phyloP scores from a whole-genome alignment of 1,139 yeast genomes.

The Citeromyces siamensis region DNA sequence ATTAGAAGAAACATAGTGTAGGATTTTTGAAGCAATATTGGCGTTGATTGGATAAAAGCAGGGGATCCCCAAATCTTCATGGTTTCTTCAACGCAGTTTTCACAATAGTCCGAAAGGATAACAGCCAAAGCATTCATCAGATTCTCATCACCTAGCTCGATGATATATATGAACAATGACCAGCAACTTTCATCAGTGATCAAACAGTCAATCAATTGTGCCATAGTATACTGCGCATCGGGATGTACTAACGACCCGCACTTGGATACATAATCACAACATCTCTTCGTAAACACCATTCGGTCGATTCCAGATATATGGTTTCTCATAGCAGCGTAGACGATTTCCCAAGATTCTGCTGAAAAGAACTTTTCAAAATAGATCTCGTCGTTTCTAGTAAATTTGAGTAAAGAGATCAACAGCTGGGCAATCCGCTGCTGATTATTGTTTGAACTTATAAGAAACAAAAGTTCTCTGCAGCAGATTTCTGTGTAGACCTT shows the following conservation, averaged over 20 bases:
- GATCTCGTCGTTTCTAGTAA: neutral
- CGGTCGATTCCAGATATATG: neutral
- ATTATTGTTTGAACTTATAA: neutral
- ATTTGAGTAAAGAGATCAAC: slow-evolving; percentile 1
- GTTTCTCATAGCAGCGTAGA: neutral
- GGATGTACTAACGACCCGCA: neutral
- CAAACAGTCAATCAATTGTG: neutral
- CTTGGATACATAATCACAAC: neutral
- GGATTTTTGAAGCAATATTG: slow-evolving; percentile 9
- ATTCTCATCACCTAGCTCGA: neutral
- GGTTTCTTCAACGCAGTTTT: neutral
- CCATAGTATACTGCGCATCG: neutral
- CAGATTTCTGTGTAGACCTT: neutral
- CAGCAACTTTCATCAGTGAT: neutral
- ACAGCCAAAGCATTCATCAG: neutral
- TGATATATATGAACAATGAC: neutral
- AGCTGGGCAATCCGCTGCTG: neutral
- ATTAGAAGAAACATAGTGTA: slow-evolving; percentile 11
- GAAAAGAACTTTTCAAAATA: neutral
- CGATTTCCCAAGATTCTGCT: neutral
- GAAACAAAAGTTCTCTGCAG: neutral
- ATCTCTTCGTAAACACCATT: neutral
- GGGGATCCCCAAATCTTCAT: slow-evolving; percentile 4
- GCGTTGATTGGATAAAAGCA: slow-evolving; percentile 5
- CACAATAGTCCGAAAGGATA: neutral